Evolutionary conservation across 176 grass and related monocot genomes (phyloP).

Genomic region (Saccharum spontaneum): DNA sequence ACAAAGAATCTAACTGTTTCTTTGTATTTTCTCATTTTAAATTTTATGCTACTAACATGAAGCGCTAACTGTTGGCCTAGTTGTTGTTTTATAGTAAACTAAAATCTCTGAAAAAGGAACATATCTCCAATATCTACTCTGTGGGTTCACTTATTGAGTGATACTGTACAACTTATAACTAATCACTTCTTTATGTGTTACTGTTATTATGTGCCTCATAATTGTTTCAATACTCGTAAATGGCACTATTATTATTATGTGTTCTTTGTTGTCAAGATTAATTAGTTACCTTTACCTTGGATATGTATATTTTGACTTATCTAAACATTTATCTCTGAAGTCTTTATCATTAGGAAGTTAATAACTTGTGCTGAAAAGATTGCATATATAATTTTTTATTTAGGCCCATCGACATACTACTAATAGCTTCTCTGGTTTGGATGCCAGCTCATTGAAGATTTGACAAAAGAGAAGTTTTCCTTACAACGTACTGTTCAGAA

Average conservation of each 20-base stretch:
- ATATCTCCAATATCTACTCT: conserved; percentile 6
- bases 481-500: conserved; percentile 86
- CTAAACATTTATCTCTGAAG: background rate
- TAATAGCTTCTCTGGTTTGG: conserved; percentile 40
- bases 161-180: background rate
- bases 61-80: background rate
- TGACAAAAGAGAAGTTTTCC: conserved; percentile 95
- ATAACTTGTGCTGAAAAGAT: background rate
- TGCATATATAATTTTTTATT: conserved; percentile 18
- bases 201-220: background rate
- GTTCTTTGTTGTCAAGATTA: background rate
- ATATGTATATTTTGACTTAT: background rate
- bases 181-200: background rate
- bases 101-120: background rate
- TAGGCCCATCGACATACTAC: background rate
- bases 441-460: conserved; percentile 91
- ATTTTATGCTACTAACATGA: conserved; percentile 6
- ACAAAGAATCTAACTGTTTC: background rate
- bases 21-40: conserved; percentile 3
- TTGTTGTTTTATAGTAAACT: background rate
- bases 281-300: conserved; percentile 2
- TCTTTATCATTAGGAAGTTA: conserved; percentile 31
- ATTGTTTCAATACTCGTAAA: background rate
- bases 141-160: conserved; percentile 13
- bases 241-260: background rate